Conservation (phyloP, 768 basidiomycete genomes). For the Suillus subluteus region DNA sequence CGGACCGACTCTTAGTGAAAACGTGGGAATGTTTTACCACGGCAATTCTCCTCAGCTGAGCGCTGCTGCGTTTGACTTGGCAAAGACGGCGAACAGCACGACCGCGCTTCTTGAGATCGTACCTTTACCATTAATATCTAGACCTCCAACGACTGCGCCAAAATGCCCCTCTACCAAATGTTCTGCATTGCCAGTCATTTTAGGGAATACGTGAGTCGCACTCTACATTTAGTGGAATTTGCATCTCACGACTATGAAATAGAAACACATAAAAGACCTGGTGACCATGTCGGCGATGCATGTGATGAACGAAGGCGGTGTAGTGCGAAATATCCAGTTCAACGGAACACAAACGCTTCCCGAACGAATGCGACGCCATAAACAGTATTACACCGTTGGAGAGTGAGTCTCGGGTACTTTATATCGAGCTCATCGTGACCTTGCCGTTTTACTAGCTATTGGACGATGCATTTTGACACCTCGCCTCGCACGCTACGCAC, state of each 20-base stretch:
- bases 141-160: conserved; percentile 7
- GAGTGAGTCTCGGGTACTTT: conserved; percentile 62
- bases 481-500: conserved; percentile 69
- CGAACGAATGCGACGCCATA: conserved; percentile 70
- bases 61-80: neutral
- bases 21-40: conserved; percentile 3
- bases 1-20: neutral
- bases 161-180: conserved; percentile 90
- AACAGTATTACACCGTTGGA: conserved; percentile 58
- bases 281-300: conserved; percentile 72
- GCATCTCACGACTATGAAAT: conserved; percentile 12
- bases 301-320: conserved; percentile 75
- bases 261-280: conserved; percentile 78
- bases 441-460: conserved; percentile 58
- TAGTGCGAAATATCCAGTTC: conserved; percentile 78
- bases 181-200: conserved; percentile 82
- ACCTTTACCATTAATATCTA: neutral
- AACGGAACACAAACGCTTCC: conserved; percentile 77
- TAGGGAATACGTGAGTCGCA: conserved; percentile 63
- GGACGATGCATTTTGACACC: conserved; percentile 90
- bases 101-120: conserved; percentile 4
- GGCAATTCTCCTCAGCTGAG: neutral
- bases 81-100: neutral
- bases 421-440: conserved; percentile 12
- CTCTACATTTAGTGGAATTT: conserved; percentile 2